These are phyloP conservation scores for Didymellaceae sp. DNA, from an alignment of 2,329 filamentous ascomycete species.

Conservation along the genomic window DNA sequence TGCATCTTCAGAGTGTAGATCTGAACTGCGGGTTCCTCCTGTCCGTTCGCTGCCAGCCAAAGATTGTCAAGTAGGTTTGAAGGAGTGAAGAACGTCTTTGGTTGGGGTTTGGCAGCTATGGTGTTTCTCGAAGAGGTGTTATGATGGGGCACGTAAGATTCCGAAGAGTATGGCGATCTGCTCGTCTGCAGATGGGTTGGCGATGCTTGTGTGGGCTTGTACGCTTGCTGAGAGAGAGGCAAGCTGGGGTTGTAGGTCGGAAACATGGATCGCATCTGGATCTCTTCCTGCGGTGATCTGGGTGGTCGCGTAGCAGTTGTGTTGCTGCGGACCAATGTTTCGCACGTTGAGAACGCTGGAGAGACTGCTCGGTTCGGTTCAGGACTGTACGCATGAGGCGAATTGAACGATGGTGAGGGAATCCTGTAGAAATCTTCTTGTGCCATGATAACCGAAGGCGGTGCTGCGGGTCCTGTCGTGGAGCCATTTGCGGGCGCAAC, in stretches of 20 bases:
- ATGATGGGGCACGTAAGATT: constrained; percentile 53
- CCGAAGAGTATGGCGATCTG: constrained; percentile 65
- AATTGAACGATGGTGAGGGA: constrained; percentile 21
- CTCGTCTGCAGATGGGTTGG: constrained; percentile 72
- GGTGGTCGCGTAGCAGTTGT: constrained; percentile 41
- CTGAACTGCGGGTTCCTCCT: constrained; percentile 54
- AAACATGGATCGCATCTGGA: constrained; percentile 73
- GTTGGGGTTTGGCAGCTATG: constrained; percentile 25
- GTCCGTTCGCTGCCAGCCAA: constrained; percentile 75
- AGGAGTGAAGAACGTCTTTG: constrained; percentile 52
- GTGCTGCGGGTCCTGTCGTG: constrained; percentile 27
- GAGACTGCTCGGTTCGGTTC: constrained; percentile 42
- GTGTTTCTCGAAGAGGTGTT: constrained; percentile 40
- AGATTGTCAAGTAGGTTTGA: constrained; percentile 68
- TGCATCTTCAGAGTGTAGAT: constrained; percentile 51
- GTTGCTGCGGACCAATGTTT: constrained; percentile 48
- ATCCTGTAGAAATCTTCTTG: constrained; percentile 28
- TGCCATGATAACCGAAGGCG: constrained; percentile 25
- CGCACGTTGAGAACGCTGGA: constrained; percentile 45
- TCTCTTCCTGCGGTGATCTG: constrained; percentile 41
- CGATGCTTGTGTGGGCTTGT: constrained; percentile 71
- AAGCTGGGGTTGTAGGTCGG: constrained; percentile 74
- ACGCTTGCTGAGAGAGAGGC: constrained; percentile 70
- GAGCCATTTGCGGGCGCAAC: constrained; percentile 32
- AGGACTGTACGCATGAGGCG: constrained; percentile 30